A percentile compares a stretch with the other conserved stretches of the same genome.
These are phyloP conservation scores for Nemania diffusa DNA, from an alignment of 2,329 filamentous ascomycete genomes.

Conservation along the genomic window DNA sequence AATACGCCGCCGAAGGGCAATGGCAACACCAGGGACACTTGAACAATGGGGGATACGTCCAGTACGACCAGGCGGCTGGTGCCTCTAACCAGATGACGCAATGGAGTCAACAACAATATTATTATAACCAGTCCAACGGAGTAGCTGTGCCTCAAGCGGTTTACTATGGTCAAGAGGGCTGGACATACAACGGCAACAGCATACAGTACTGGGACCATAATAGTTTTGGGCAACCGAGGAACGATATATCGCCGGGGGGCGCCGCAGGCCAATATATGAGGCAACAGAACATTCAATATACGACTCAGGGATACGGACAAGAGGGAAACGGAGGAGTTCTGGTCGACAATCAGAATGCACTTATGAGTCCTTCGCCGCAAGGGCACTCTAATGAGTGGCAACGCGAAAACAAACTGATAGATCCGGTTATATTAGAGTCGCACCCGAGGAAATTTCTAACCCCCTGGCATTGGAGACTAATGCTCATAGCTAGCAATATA, in stretches of 20 bases:
- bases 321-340: not conserved
- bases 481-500: slow-evolving; percentile 39
- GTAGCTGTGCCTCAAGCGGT: slow-evolving; percentile 31
- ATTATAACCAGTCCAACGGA: slow-evolving; percentile 6
- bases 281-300: slow-evolving; percentile 21
- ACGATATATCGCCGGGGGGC: slow-evolving; percentile 3
- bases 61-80: slow-evolving; percentile 9
- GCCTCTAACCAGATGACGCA: slow-evolving; percentile 6
- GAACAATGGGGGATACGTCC: not conserved
- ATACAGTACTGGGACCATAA: slow-evolving; percentile 32
- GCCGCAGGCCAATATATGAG: slow-evolving; percentile 4
- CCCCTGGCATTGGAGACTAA: slow-evolving; percentile 39
- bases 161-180: slow-evolving; percentile 23
- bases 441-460: slow-evolving; percentile 36
- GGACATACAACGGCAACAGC: slow-evolving; percentile 18
- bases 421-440: slow-evolving; percentile 23
- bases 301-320: slow-evolving; percentile 1
- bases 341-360: not conserved
- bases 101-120: slow-evolving; percentile 28
- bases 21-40: slow-evolving; percentile 24
- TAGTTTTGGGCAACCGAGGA: slow-evolving; percentile 8
- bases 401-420: slow-evolving; percentile 25
- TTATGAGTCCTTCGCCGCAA: not conserved
- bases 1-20: slow-evolving; percentile 19
- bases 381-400: slow-evolving; percentile 25